phyloP scores from a whole-genome alignment of 2,329 filamentous ascomycete species.

The Basipetospora sp. region DNA sequence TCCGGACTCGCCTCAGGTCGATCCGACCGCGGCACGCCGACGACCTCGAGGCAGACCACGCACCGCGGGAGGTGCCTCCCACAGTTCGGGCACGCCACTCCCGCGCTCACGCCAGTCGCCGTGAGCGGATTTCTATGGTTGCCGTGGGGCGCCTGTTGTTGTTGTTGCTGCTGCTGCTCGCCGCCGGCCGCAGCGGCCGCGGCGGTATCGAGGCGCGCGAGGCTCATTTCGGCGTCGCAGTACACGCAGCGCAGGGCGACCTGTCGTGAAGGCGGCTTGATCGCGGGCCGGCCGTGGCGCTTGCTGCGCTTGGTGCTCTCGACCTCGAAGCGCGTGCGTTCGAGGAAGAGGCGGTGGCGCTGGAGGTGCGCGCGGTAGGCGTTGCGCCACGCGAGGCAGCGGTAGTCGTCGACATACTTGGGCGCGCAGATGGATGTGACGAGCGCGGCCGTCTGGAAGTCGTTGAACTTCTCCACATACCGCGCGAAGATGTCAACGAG shows the following conservation, averaged over 20 bases:
- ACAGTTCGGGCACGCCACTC: slow-evolving; percentile 52
- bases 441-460: slow-evolving; percentile 65
- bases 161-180: slow-evolving; percentile 1
- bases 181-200: not conserved
- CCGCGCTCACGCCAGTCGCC: slow-evolving; percentile 41
- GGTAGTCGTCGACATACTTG: slow-evolving; percentile 61
- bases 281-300: slow-evolving; percentile 44
- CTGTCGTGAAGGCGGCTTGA: slow-evolving; percentile 52
- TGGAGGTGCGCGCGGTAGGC: slow-evolving; percentile 58
- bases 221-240: slow-evolving; percentile 49
- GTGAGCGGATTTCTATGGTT: slow-evolving; percentile 42
- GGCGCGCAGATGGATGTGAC: slow-evolving; percentile 61
- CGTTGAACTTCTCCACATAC: slow-evolving; percentile 61
- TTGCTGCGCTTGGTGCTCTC: slow-evolving; percentile 56
- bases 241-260: slow-evolving; percentile 64
- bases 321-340: slow-evolving; percentile 64
- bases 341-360: slow-evolving; percentile 58
- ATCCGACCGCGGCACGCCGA: slow-evolving; percentile 49
- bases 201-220: slow-evolving; percentile 20
- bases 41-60: slow-evolving; percentile 51
- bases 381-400: slow-evolving; percentile 59
- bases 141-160: slow-evolving; percentile 9
- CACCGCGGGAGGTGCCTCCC: slow-evolving; percentile 52
- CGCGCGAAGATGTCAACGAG: slow-evolving; percentile 62
- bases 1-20: slow-evolving; percentile 37